A percentile compares a stretch with the other conserved stretches of the same genome.
phyloP scores from a whole-genome alignment of 352 stramenopile genomes.

The Phytophthora chlamydospora region DNA sequence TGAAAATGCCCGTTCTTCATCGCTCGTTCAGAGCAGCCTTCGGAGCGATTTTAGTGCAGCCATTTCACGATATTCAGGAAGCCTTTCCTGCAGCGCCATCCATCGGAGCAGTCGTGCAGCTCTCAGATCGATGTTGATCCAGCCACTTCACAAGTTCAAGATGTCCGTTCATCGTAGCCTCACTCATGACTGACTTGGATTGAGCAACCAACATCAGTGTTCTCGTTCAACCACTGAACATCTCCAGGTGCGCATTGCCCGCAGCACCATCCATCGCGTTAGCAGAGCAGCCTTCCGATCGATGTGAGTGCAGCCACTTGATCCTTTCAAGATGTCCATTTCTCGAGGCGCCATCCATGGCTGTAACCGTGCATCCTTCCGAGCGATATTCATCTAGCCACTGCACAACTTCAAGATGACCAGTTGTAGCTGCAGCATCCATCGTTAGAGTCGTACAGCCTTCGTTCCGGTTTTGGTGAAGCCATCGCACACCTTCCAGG shows the following conservation, averaged over 20 bases:
- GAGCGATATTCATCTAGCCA: slow-evolving; percentile 18
- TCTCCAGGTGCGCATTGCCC: background rate
- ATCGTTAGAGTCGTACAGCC: slow-evolving; percentile 3
- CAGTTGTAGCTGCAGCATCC: slow-evolving; percentile 18
- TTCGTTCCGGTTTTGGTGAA: slow-evolving; percentile 11
- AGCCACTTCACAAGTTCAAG: slow-evolving; percentile 4
- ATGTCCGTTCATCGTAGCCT: background rate
- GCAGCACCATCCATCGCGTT: slow-evolving; percentile 12
- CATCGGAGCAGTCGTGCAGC: background rate
- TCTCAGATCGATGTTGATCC: background rate
- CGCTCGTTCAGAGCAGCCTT: background rate
- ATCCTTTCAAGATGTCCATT: slow-evolving; percentile 10
- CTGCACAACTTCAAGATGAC: slow-evolving; percentile 27
- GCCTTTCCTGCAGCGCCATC: background rate
- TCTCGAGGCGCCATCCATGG: slow-evolving; percentile 9
- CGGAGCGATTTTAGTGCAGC: background rate
- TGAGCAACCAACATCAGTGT: background rate
- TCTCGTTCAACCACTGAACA: slow-evolving; percentile 4
- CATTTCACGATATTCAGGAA: background rate
- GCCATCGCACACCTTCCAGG: slow-evolving; percentile 29
- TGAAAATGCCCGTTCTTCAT: background rate
- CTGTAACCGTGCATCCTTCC: slow-evolving; percentile 8
- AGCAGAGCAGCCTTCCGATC: slow-evolving; percentile 5
- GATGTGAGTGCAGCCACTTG: slow-evolving; percentile 10
- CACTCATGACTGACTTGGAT: slow-evolving; percentile 1